phyloP scores from a whole-genome alignment of 2,329 filamentous ascomycete genomes.

The Fusarium acutatum region DNA sequence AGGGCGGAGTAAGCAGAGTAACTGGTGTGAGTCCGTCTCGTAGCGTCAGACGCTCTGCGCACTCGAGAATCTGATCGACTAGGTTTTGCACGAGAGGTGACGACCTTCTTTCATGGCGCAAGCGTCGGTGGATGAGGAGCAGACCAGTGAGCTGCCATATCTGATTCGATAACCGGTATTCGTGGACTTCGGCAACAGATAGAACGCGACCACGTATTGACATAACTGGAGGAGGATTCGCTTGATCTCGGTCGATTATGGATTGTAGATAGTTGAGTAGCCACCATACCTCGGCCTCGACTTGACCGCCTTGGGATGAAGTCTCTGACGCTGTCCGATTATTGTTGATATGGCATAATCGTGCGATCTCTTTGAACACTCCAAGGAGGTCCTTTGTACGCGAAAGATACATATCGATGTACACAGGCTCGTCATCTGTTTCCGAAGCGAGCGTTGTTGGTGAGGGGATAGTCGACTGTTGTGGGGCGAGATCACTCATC shows the following conservation, averaged over 20 bases:
- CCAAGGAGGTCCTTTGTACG: constrained; percentile 20
- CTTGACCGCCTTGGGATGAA: not conserved
- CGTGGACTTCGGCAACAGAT: constrained; percentile 15
- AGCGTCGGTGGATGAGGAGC: constrained; percentile 24
- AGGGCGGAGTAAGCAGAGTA: constrained; percentile 19
- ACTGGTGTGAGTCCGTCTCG: constrained; percentile 25
- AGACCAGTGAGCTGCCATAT: constrained; percentile 29
- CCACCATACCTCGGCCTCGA: constrained; percentile 14
- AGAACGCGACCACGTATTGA: constrained; percentile 11
- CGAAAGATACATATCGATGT: constrained; percentile 31
- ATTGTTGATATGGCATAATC: not conserved
- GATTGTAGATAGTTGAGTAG: constrained; percentile 13
- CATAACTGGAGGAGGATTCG: constrained; percentile 17
- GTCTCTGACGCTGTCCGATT: not conserved
- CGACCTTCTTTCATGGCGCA: constrained; percentile 10
- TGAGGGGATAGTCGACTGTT: constrained; percentile 21
- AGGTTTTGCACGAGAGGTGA: constrained; percentile 12
- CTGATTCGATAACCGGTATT: constrained; percentile 28
- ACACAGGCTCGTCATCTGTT: constrained; percentile 10
- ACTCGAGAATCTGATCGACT: constrained; percentile 1
- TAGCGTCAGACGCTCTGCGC: constrained; percentile 18
- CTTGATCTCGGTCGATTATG: constrained; percentile 20
- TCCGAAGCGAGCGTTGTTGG: constrained; percentile 15
- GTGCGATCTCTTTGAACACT: constrained; percentile 30
- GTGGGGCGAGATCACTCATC: constrained; percentile 12